Percentiles rank a stretch among this genome's conserved stretches.
Evolutionary conservation across 2,329 filamentous ascomycete species (phyloP).

Genomic region (Fusarium sp.): DNA sequence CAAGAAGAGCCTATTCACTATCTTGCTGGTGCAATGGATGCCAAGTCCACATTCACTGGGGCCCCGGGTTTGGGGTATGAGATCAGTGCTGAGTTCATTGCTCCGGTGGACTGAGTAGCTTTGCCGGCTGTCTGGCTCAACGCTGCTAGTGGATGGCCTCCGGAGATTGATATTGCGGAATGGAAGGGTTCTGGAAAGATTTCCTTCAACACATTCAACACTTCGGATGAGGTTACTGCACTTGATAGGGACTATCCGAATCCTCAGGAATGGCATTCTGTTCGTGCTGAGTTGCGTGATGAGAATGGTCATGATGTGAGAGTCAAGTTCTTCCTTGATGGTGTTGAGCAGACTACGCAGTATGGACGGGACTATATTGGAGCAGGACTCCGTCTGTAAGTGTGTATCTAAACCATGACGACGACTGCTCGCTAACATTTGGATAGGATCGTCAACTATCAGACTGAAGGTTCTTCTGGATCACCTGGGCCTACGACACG

Average conservation of each 20-base stretch:
- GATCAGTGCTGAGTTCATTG: slow-evolving; percentile 33
- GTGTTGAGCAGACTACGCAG: slow-evolving; percentile 30
- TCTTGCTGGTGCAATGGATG: no score
- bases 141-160: slow-evolving; percentile 32
- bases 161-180: slow-evolving; percentile 37
- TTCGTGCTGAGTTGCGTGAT: slow-evolving; percentile 34
- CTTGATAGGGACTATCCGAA: slow-evolving; percentile 28
- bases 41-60: no score
- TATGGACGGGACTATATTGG: slow-evolving; percentile 35
- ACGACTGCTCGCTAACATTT: background rate
- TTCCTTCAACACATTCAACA: slow-evolving; percentile 40
- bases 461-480: slow-evolving; percentile 35
- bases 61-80: no score
- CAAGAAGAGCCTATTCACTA: no score
- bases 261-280: slow-evolving; percentile 32
- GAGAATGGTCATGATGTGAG: slow-evolving; percentile 35
- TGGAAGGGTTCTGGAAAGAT: slow-evolving; percentile 39
- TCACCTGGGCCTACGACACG: slow-evolving; percentile 25
- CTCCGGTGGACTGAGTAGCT: slow-evolving; percentile 19
- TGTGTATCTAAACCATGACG: background rate
- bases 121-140: slow-evolving; percentile 42
- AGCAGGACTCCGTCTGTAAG: slow-evolving; percentile 29
- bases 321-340: slow-evolving; percentile 40
- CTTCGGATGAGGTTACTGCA: slow-evolving; percentile 23
- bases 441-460: slow-evolving; percentile 31